Base-by-base conservation (phyloP, 208 protist species). In the Tritrichomonas foetus region DNA sequence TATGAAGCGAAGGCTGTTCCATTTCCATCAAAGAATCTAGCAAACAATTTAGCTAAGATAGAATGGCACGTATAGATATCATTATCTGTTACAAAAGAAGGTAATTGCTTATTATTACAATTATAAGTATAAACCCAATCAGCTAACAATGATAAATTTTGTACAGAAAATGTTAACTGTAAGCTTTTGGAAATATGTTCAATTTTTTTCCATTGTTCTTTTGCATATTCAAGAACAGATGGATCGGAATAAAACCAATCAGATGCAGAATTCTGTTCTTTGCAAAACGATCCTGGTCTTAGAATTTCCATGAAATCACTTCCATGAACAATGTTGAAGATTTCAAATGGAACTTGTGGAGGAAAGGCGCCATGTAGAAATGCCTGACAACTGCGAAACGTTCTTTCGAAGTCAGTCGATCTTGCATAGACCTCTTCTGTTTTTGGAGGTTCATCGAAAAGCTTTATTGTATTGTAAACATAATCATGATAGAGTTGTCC, bases 401-500 rank as follows among this genome's bases (percentile, higher is more conserved):
- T 89, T 39, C 78, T 53, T 22, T 89, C 78, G 27, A 61, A 27
- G 16, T 89, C 47, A 14, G 47, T 89, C 14, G 41, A 89, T 1
- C 47, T 3, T 3, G 78, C 78, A 57, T 61, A 49, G 3, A 89
- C 47, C 27, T 89, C 41, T n/a, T 89, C 47, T 22, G 53, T 47
- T 39, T 89, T 89, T 61, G 41, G 41, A 39, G 44, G 14, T 16
- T 89, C 41, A 16, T 50, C 78, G 39, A 89, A 89, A 39, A 89
- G 44, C 9, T 47, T 47, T n/a, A 57, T 89, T 16, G 8, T 11
- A 39, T 57, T 30, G 44, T 61, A 53, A 39, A 89, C 33, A 36
- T 89, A 89, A 57, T 89, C 47, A 33, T 30, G 41, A 89, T 89
- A 89, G 47, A 89, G 53, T 57, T 89, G 47, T 16, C 78, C 78